Conservation (phyloP, 352 stramenopile species). For the Pythium aristosporum region DNA sequence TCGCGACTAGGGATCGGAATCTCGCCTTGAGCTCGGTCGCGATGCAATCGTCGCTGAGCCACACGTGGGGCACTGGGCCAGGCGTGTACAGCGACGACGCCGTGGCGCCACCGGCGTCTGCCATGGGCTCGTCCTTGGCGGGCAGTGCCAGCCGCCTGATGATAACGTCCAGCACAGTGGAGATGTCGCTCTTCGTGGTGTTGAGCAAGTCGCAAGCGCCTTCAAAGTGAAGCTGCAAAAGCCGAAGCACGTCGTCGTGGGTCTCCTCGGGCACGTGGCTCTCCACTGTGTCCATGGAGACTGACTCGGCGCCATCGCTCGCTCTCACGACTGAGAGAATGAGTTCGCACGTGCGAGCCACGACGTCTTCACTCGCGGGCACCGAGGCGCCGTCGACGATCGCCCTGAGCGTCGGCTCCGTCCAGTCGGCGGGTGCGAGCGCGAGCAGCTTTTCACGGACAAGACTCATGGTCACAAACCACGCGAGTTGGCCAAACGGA, state of each 20-base stretch:
- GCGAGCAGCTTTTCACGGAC: constrained; percentile 7
- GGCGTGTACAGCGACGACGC: constrained; percentile 19
- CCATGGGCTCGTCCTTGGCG: constrained; percentile 7
- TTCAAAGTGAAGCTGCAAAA: constrained; percentile 15
- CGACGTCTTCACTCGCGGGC: background rate
- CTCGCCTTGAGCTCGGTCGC: constrained; percentile 23
- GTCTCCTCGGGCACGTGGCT: constrained; percentile 9
- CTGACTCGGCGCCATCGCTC: background rate
- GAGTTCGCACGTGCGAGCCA: constrained; percentile 8
- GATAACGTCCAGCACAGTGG: constrained; percentile 11
- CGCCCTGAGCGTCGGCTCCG: background rate
- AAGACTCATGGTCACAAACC: constrained; percentile 14
- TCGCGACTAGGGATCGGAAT: constrained; percentile 28
- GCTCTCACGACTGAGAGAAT: constrained; percentile 5
- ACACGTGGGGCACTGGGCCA: constrained; percentile 30
- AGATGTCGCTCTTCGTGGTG: constrained; percentile 8
- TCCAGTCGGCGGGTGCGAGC: background rate
- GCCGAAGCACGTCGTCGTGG: background rate
- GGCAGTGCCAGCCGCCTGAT: constrained; percentile 4
- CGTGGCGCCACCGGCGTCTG: background rate
- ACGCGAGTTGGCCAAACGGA: constrained; percentile 22
- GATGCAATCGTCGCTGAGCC: constrained; percentile 35
- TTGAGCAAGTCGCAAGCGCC: background rate
- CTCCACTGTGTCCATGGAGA: constrained; percentile 10
- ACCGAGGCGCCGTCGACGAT: background rate